These are phyloP conservation scores for Moelleriella libera DNA, from an alignment of 2,329 filamentous ascomycete genomes.

Conservation along the genomic window DNA sequence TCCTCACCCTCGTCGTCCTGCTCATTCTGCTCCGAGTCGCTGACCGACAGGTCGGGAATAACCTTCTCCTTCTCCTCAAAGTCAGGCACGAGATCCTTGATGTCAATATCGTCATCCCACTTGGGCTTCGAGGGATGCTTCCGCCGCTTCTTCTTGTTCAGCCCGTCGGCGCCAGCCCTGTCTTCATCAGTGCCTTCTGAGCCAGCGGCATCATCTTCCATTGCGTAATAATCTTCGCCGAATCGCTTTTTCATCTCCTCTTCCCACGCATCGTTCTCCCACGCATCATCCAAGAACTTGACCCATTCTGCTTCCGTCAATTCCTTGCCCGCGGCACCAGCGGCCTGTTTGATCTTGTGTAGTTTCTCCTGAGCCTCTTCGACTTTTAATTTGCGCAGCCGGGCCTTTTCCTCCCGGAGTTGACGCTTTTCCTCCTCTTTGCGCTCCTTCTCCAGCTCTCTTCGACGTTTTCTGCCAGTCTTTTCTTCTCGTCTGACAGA, in stretches of 20 bases:
- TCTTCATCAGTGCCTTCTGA: neutral
- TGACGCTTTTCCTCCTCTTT: conserved; percentile 68
- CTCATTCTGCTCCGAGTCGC: conserved; percentile 25
- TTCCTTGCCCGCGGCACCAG: conserved; percentile 56
- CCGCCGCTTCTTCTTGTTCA: conserved; percentile 27
- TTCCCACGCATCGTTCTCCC: conserved; percentile 85
- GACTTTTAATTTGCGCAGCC: conserved; percentile 74
- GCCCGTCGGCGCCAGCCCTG: conserved; percentile 36
- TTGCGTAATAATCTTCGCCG: conserved; percentile 79
- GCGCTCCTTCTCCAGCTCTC: conserved; percentile 63
- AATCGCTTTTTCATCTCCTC: conserved; percentile 79
- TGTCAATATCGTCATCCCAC: conserved; percentile 97
- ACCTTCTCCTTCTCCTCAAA: conserved; percentile 51
- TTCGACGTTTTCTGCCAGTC: conserved; percentile 60
- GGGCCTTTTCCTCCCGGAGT: conserved; percentile 66
- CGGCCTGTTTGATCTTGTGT: conserved; percentile 75
- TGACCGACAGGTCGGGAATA: conserved; percentile 31
- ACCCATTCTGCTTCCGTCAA: conserved; percentile 68
- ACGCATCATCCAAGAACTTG: conserved; percentile 72
- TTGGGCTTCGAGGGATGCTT: conserved; percentile 44
- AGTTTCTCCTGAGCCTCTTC: conserved; percentile 84
- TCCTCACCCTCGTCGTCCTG: conserved; percentile 16
- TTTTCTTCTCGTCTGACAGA: conserved; percentile 77
- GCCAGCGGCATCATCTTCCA: conserved; percentile 35
- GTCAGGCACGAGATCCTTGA: conserved; percentile 79